Percentiles rank a stretch among this genome's conserved stretches.
Conservation (phyloP, 2,329 filamentous ascomycete species). For the Aquanectria penicillioides region DNA sequence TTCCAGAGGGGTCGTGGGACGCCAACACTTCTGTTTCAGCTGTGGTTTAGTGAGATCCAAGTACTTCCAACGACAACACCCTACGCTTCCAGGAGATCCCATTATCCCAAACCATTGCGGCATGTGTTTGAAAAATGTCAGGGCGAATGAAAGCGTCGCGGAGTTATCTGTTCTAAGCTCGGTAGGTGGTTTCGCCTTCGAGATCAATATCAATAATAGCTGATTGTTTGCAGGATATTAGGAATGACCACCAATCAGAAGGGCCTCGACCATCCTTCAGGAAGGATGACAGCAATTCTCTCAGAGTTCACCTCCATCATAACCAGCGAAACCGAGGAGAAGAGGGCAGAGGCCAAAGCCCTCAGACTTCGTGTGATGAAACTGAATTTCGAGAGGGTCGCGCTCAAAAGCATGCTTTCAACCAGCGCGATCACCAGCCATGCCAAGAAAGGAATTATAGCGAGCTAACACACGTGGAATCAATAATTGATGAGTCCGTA, state of each 20-base stretch:
- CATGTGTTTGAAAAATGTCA: constrained; percentile 40
- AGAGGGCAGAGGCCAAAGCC: no score
- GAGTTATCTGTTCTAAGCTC: constrained; percentile 40
- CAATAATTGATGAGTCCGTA: no score
- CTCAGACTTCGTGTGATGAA: not conserved
- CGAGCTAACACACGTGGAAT: no score
- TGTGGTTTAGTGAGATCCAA: constrained; percentile 54
- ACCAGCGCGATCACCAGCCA: no score
- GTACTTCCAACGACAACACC: constrained; percentile 47
- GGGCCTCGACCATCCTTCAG: not conserved
- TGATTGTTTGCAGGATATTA: not conserved
- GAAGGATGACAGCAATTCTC: constrained; percentile 5
- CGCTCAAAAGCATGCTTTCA: no score
- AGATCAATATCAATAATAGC: not conserved
- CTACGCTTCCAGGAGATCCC: constrained; percentile 35
- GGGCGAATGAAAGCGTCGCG: constrained; percentile 32
- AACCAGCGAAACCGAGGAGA: not conserved
- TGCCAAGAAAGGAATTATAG: no score
- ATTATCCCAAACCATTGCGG: constrained; percentile 48
- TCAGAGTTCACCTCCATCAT: constrained; percentile 1
- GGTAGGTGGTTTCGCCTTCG: constrained; percentile 31
- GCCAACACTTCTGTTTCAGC: constrained; percentile 54
- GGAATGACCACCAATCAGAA: not conserved
- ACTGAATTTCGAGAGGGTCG: not conserved
- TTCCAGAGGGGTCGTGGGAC: constrained; percentile 32